phyloP scores from a whole-genome alignment of 2,329 filamentous ascomycete genomes.

The Colletotrichum sp. region DNA sequence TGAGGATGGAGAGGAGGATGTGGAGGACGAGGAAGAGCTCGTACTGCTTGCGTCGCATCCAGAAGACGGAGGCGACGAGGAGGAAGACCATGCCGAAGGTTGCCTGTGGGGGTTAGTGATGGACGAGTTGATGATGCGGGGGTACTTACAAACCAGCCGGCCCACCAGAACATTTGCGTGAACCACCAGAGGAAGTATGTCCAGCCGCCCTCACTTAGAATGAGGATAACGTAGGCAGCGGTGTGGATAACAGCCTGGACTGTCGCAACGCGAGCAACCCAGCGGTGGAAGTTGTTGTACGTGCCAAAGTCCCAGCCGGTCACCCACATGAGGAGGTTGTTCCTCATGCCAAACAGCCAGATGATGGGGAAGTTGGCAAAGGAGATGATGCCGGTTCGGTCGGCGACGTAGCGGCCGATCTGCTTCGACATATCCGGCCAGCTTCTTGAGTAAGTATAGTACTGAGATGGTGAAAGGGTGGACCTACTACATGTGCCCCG shows the following conservation, averaged over 20 bases:
- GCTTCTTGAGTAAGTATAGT: constrained; percentile 25
- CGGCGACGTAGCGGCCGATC: constrained; percentile 60
- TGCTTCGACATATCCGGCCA: constrained; percentile 39
- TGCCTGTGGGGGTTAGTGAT: constrained; percentile 31
- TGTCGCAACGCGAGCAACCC: constrained; percentile 67
- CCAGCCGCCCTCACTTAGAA: constrained; percentile 43
- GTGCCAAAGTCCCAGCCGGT: constrained; percentile 74
- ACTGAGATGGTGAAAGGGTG: not conserved
- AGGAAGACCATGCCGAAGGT: constrained; percentile 50
- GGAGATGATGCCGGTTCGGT: constrained; percentile 68
- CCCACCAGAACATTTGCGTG: constrained; percentile 53
- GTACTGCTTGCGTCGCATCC: constrained; percentile 57
- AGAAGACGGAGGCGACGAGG: constrained; percentile 53
- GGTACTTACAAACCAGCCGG: constrained; percentile 48
- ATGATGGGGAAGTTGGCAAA: constrained; percentile 68
- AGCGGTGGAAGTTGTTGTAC: constrained; percentile 72
- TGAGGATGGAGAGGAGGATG: constrained; percentile 54
- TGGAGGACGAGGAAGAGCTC: constrained; percentile 56
- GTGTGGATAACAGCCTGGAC: constrained; percentile 69
- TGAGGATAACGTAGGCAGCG: constrained; percentile 58
- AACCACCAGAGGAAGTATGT: constrained; percentile 40
- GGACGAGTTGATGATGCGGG: not conserved
- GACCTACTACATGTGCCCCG: constrained; percentile 45
- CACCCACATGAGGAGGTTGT: constrained; percentile 69
- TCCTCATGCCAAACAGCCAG: constrained; percentile 71